A percentile compares a stretch with the other conserved stretches of the same genome.
These are phyloP conservation scores for Cordyceps tenuipes DNA, from an alignment of 2,329 filamentous ascomycete species.

Conservation along the genomic window DNA sequence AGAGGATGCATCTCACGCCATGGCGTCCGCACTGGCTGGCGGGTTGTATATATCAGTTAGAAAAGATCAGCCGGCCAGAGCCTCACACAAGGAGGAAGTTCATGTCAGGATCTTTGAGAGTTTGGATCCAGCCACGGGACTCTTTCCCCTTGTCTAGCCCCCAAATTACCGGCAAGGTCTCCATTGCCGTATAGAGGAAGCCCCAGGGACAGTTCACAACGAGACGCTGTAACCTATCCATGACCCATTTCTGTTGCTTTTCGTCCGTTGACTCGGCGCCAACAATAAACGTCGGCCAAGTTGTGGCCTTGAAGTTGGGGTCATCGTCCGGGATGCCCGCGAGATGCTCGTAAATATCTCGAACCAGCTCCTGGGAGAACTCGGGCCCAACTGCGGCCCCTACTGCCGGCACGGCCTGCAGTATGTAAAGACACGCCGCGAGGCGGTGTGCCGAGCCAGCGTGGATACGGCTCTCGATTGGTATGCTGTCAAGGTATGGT, in stretches of 20 bases:
- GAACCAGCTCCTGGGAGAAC: conserved; percentile 28
- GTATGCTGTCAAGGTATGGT: conserved; percentile 25
- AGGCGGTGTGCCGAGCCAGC: conserved; percentile 36
- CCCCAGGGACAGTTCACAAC: conserved; percentile 39
- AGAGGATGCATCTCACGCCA: not conserved
- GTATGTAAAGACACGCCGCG: conserved; percentile 37
- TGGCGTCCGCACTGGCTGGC: not conserved
- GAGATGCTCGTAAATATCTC: conserved; percentile 39
- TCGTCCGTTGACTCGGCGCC: conserved; percentile 41
- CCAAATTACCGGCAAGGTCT: conserved; percentile 38
- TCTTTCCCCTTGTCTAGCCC: conserved; percentile 24
- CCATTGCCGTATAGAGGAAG: conserved; percentile 38
- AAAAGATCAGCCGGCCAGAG: not conserved
- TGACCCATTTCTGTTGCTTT: conserved; percentile 38
- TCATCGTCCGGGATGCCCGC: conserved; percentile 40
- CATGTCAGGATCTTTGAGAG: conserved; percentile 32
- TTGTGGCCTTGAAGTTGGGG: conserved; percentile 46
- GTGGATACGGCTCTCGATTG: conserved; percentile 29
- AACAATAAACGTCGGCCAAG: conserved; percentile 49
- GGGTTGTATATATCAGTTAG: not conserved
- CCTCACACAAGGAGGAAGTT: conserved; percentile 36
- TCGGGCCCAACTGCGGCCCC: conserved; percentile 21
- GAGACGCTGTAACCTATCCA: conserved; percentile 34
- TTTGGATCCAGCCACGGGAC: conserved; percentile 34
- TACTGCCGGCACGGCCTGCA: conserved; percentile 29